Evolutionary conservation across 1,284 basidiomycete species (phyloP), one percentile per base, ranked within the genome.

Genomic region (Erythrobasidium hasegawianum): DNA sequence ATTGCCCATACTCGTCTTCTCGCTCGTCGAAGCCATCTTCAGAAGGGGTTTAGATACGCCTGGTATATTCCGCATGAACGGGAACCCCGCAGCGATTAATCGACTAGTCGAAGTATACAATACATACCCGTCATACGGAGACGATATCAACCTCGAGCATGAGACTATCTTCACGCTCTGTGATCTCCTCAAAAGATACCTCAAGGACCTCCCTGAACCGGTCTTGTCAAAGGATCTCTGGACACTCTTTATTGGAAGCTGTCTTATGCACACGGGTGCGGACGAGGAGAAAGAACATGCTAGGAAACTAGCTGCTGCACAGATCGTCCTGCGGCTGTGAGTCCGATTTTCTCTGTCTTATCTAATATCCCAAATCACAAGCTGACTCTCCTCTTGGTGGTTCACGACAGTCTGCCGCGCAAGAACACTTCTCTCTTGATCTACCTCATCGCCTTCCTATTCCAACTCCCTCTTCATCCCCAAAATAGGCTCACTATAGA

Each of bases 361-460:
- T 27, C 22, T 54, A 38, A n/a, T 22, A 43, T 18, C 27, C 41
- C 45, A n/a, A n/a, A n/a, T n/a, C n/a, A n/a, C n/a, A n/a, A n/a
- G n/a, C n/a, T n/a, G n/a, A n/a, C n/a, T n/a, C n/a, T n/a, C n/a
- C 7, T n/a, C n/a, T n/a, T n/a, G n/a, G n/a, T n/a, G n/a, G 5
- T 22, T 20, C n/a, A 26, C 27, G 20, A 13, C 33, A 65, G 62
- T 33, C 80, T 87, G 3, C 84, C 86, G 0, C 79, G 81, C 0
- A 76, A 82, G 8, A 79, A 83, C 49, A 81, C 86, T 70, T 82
- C 81, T 14, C 76, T 87, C 0, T 77, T 88, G 52, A 78, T 83
- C 20, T 87, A 87, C 72, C 79, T 87, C 22, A 79, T 85, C 67
- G 82, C 81, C 0, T 87, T 87, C 74, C 84, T 87, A 27, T 76